These are phyloP conservation scores for Candida koratica DNA, from an alignment of 805 yeast species.

Conservation along the genomic window DNA sequence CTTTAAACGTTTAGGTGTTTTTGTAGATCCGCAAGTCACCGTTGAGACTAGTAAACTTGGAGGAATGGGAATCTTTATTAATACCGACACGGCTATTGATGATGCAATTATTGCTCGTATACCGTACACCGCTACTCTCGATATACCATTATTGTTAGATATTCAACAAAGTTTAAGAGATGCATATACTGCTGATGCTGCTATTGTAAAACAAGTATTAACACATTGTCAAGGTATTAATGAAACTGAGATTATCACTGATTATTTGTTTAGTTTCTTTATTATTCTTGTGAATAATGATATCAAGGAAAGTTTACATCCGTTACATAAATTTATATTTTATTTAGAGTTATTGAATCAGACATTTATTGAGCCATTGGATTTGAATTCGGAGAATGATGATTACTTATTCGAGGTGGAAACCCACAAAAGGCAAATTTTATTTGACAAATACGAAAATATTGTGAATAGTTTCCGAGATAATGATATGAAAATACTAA, in stretches of 20 bases:
- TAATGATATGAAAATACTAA: neutral
- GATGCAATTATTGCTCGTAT: constrained; percentile 20
- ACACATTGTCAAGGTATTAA: constrained; percentile 20
- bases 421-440: constrained; percentile 5
- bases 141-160: constrained; percentile 20
- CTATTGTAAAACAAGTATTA: constrained; percentile 20
- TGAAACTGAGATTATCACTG: constrained; percentile 27
- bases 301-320: constrained; percentile 1
- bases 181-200: constrained; percentile 19
- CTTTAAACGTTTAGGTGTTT: constrained; percentile 14
- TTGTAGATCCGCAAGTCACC: constrained; percentile 15
- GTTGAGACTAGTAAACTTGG: constrained; percentile 24
- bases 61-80: constrained; percentile 29
- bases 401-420: constrained; percentile 11
- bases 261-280: constrained; percentile 25
- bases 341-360: constrained; percentile 20
- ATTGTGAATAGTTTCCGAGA: constrained; percentile 10
- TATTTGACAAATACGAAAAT: constrained; percentile 13
- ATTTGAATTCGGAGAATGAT: constrained; percentile 2
- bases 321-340: constrained; percentile 10
- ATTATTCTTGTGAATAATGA: constrained; percentile 11
- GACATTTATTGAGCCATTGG: constrained; percentile 15
- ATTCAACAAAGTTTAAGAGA: constrained; percentile 18
- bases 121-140: constrained; percentile 18
- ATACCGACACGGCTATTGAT: constrained; percentile 9